Evolutionary conservation across 2,329 filamentous ascomycete genomes (phyloP).

Genomic region (Anisogramma anomala): DNA sequence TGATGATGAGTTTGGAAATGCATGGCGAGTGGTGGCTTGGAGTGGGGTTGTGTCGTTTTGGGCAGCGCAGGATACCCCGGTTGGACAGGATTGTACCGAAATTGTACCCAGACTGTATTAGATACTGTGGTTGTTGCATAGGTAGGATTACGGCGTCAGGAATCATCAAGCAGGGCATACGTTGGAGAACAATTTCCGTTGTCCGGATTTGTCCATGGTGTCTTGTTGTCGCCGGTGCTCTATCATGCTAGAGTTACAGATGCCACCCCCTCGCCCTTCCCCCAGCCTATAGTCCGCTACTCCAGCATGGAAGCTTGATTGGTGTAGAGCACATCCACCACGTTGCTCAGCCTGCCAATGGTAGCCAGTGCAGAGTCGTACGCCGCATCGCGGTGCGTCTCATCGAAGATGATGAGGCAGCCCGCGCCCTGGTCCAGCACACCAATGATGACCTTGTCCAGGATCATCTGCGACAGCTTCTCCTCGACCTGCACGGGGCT

Average conservation of each 20-base stretch:
- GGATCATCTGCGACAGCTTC: conserved; percentile 98
- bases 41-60: not conserved
- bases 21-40: conserved; percentile 1
- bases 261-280: conserved; percentile 8
- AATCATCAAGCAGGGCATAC: not conserved
- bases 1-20: conserved; percentile 6
- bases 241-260: conserved; percentile 19
- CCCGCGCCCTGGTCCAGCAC: conserved; percentile 96
- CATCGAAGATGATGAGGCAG: conserved; percentile 93
- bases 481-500: conserved; percentile 95
- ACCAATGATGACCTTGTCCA: conserved; percentile 97
- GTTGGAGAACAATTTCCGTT: conserved; percentile 1
- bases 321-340: conserved; percentile 94
- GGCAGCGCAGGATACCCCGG: conserved; percentile 12
- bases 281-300: too few relatives aligned
- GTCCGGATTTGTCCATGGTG: conserved; percentile 3
- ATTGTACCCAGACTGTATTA: conserved; percentile 12
- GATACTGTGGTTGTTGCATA: not conserved
- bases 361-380: conserved; percentile 92
- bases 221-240: conserved; percentile 11
- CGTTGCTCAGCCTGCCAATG: conserved; percentile 92
- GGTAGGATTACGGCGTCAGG: conserved; percentile 5
- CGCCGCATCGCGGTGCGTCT: conserved; percentile 82
- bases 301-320: conserved; percentile 95
- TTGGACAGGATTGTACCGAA: too few relatives aligned